Evolutionary conservation across 768 basidiomycete genomes (phyloP), one percentile per base, ranked within the genome.

Genomic region (Amyloporia xantha): DNA sequence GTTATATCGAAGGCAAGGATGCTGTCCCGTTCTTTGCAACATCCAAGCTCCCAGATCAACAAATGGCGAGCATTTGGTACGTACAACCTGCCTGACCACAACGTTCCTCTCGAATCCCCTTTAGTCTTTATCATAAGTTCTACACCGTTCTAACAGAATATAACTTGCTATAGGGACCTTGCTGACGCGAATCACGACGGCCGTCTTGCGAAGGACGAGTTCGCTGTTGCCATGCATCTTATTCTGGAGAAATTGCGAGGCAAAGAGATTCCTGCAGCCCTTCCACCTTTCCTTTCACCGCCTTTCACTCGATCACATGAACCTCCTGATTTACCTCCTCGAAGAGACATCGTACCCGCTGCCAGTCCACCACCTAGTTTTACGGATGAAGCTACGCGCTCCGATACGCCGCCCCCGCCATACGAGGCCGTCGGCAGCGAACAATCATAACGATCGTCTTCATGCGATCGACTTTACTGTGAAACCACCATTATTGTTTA

Each of bases 11-110:
- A 61, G 92, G 91, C 5, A 90, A 93, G 48, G 80, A 87, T 30
- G 95, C 91, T 10, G 93, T 94, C 1, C 89, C 90, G 3, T 98
- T 98, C 67, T 87, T 96, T 81, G 66, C 92, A 51, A 81, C 91
- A 62, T 91, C 91, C 37, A 82, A 86, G 41, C 68, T 99, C 46
- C 77, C 83, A 2, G 86, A 86, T 51, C 81, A 83, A 17, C 74
- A 77, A 17, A 74, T 98, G 26, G 93, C 93, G 2, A 83, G 78
- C 54, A 74, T 99, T 43, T 99, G 96, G 95, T 95, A 59, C 45
- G 84, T 73, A 28, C 41, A 13, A 42, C 41, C 12, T 42, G 13
- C 41, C 41, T 12, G 12, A 19, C 39, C 7, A 19, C 11, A 40
- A 13, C 33, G 9, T 17, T 12, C n/a, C n/a, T n/a, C n/a, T n/a